phyloP scores from a whole-genome alignment of 2,329 filamentous ascomycete species.

The Fusarium sp. region DNA sequence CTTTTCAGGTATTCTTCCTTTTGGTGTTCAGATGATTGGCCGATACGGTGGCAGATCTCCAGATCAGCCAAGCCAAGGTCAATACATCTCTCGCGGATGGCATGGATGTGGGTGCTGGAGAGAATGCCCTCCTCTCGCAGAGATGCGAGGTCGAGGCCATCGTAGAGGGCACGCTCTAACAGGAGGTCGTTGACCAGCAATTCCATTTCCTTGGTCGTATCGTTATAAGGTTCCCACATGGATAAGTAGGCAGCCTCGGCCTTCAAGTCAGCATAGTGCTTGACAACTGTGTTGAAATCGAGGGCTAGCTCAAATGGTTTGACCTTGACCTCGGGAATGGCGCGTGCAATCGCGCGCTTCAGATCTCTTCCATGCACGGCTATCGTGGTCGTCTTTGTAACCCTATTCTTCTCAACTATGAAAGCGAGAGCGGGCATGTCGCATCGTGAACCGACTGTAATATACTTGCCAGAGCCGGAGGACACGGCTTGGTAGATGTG shows the following conservation, averaged over 20 bases:
- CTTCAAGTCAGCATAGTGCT: slow-evolving; percentile 42
- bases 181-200: slow-evolving; percentile 44
- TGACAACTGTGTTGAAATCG: slow-evolving; percentile 39
- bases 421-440: slow-evolving; percentile 41
- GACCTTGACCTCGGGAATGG: slow-evolving; percentile 40
- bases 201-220: slow-evolving; percentile 40
- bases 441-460: slow-evolving; percentile 32
- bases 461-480: slow-evolving; percentile 43
- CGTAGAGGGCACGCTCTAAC: slow-evolving; percentile 44
- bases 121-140: slow-evolving; percentile 32
- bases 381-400: slow-evolving; percentile 34
- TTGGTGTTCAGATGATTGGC: slow-evolving; percentile 35
- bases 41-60: slow-evolving; percentile 44
- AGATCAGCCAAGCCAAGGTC: slow-evolving; percentile 44
- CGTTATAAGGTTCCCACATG: slow-evolving; percentile 7
- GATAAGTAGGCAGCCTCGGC: slow-evolving; percentile 25
- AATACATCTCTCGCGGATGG: slow-evolving; percentile 44
- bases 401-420: slow-evolving; percentile 44
- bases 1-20: slow-evolving; percentile 28
- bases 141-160: slow-evolving; percentile 41
- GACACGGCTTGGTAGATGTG: slow-evolving; percentile 43
- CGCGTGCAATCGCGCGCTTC: slow-evolving; percentile 52
- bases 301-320: slow-evolving; percentile 23
- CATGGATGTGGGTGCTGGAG: slow-evolving; percentile 40
- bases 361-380: slow-evolving; percentile 52